Conservation (phyloP, 768 basidiomycete genomes). For the Roridomyces roridus region DNA sequence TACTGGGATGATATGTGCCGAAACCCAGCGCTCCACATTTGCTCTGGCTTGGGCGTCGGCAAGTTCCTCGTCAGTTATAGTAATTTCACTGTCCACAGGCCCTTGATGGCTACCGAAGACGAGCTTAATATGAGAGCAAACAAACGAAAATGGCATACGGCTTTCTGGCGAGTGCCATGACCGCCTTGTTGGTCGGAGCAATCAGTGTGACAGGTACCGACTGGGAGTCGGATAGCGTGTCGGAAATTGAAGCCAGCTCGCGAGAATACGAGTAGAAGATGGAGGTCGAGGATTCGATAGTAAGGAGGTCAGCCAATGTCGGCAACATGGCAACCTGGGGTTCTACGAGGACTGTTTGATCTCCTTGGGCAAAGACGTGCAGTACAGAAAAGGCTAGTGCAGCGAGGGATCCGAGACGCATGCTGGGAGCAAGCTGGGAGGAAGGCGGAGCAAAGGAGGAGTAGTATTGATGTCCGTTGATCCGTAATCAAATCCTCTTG, state of each 20-base stretch:
- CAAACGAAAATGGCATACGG: slow-evolving; percentile 62
- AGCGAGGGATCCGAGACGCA: slow-evolving; percentile 41
- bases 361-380: slow-evolving; percentile 31
- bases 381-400: slow-evolving; percentile 38
- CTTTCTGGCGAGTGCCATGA: slow-evolving; percentile 80
- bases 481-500: no score
- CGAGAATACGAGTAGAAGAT: slow-evolving; percentile 88
- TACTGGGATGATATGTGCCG: slow-evolving; percentile 86
- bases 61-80: slow-evolving; percentile 72
- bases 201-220: slow-evolving; percentile 61
- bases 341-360: slow-evolving; percentile 41
- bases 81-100: slow-evolving; percentile 46
- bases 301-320: slow-evolving; percentile 76
- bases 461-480: neutral
- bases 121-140: neutral
- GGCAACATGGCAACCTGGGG: slow-evolving; percentile 49
- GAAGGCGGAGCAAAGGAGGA: no score
- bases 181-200: slow-evolving; percentile 87
- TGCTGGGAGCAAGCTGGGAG: slow-evolving; percentile 27
- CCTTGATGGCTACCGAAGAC: slow-evolving; percentile 62
- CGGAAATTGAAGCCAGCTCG: slow-evolving; percentile 63
- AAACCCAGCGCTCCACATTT: slow-evolving; percentile 83
- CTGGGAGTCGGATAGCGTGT: slow-evolving; percentile 47
- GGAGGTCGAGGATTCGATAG: slow-evolving; percentile 74
- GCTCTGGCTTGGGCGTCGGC: slow-evolving; percentile 57